phyloP scores from a whole-genome alignment of 2,329 filamentous ascomycete species.

The Botrytis sinoallii region DNA sequence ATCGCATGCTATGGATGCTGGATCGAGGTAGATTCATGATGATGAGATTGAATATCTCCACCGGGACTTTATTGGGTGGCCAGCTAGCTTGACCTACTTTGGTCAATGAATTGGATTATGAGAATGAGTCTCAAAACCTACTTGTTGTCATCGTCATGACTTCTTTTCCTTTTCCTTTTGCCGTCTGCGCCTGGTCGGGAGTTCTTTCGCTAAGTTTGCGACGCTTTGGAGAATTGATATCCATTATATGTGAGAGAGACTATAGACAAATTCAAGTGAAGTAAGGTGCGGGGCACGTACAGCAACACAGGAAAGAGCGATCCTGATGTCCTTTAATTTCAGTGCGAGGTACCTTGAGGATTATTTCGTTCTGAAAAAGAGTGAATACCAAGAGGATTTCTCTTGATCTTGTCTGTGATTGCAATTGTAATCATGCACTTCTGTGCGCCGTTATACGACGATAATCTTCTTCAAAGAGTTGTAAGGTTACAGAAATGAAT shows the following conservation, averaged over 20 bases:
- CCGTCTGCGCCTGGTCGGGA: constrained; percentile 11
- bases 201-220: constrained; percentile 26
- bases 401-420: not conserved
- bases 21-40: constrained; percentile 52
- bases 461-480: constrained; percentile 2
- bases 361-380: not conserved
- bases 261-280: not conserved
- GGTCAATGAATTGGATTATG: not conserved
- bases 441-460: not conserved
- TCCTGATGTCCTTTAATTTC: not conserved
- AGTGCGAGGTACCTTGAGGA: not conserved
- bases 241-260: not conserved
- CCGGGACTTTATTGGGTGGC: constrained; percentile 47
- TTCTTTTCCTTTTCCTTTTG: constrained; percentile 18
- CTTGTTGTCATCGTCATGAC: not conserved
- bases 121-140: not conserved
- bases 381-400: not conserved
- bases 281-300: not conserved
- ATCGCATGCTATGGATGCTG: constrained; percentile 58
- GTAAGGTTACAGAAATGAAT: not conserved
- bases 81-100: constrained; percentile 34
- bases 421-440: not conserved
- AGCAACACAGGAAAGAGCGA: not conserved
- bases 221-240: constrained; percentile 28
- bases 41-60: constrained; percentile 61